Conservation (phyloP, 805 yeast genomes). For the Teunomyces stri region DNA sequence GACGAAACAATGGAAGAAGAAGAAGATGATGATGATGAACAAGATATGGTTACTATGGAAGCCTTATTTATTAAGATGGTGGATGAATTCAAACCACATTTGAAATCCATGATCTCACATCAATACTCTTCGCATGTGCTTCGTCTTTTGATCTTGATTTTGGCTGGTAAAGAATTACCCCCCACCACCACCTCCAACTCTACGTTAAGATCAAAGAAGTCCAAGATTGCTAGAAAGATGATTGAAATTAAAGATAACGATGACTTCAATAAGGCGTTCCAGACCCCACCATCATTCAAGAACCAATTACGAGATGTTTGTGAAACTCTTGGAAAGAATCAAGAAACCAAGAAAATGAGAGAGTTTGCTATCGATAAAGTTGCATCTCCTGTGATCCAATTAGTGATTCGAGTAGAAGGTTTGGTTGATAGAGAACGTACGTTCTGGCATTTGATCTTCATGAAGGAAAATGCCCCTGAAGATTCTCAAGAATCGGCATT, state of each 20-base stretch:
- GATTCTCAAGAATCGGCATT: constrained; percentile 71
- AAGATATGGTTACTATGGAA: constrained; percentile 57
- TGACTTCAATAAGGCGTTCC: constrained; percentile 64
- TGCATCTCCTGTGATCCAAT: constrained; percentile 85
- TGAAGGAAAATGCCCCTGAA: constrained; percentile 45
- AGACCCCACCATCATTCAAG: constrained; percentile 68
- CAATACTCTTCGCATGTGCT: constrained; percentile 88
- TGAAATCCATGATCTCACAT: constrained; percentile 61
- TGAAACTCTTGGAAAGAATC: constrained; percentile 32
- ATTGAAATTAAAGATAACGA: constrained; percentile 79
- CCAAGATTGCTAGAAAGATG: constrained; percentile 90
- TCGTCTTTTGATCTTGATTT: constrained; percentile 64
- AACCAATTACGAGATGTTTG: constrained; percentile 54
- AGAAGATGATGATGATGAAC: constrained; percentile 34
- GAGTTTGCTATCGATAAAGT: constrained; percentile 74
- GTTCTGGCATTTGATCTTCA: constrained; percentile 65
- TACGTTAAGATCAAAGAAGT: constrained; percentile 75
- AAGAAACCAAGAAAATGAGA: constrained; percentile 48
- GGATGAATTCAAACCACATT: constrained; percentile 60
- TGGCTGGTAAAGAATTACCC: constrained; percentile 78
- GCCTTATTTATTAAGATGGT: constrained; percentile 61
- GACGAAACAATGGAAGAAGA: constrained; percentile 26
- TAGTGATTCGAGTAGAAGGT: constrained; percentile 77
- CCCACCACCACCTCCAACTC: constrained; percentile 68
- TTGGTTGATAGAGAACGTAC: constrained; percentile 70